These are phyloP conservation scores for Oryza nivara DNA, from an alignment of 176 grass and related monocot species.

Conservation along the genomic window DNA sequence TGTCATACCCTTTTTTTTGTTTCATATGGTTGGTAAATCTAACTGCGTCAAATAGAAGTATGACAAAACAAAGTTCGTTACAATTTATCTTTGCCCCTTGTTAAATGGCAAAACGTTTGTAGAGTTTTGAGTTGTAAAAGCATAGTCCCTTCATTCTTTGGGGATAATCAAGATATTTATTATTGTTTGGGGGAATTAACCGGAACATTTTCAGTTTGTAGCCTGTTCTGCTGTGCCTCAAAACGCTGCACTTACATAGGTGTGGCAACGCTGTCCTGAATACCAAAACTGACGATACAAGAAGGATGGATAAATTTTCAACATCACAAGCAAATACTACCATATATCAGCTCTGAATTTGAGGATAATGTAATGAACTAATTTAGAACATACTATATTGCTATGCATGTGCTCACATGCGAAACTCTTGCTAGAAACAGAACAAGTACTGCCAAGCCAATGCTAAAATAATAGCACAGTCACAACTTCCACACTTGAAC, in stretches of 20 bases:
- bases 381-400: not conserved
- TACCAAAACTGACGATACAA: not conserved
- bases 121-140: conserved; percentile 8
- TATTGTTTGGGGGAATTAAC: not conserved
- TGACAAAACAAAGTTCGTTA: not conserved
- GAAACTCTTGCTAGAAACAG: conserved; percentile 17
- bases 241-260: not conserved
- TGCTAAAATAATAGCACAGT: not conserved
- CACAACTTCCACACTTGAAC: not conserved
- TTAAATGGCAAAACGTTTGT: not conserved
- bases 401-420: conserved; percentile 22
- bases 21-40: not conserved
- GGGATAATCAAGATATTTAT: not conserved
- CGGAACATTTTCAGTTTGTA: not conserved
- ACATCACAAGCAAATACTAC: not conserved
- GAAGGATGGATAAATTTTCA: not conserved
- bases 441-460: not conserved
- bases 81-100: no score
- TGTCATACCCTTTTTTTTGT: not conserved
- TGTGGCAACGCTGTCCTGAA: not conserved
- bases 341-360: not conserved
- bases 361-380: not conserved
- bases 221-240: not conserved
- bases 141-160: not conserved
- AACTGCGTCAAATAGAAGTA: not conserved